A percentile compares a stretch with the other conserved stretches of the same genome.
phyloP scores from a whole-genome alignment of 129 eudicot genomes.

The Centrapalus pauciflorus region DNA sequence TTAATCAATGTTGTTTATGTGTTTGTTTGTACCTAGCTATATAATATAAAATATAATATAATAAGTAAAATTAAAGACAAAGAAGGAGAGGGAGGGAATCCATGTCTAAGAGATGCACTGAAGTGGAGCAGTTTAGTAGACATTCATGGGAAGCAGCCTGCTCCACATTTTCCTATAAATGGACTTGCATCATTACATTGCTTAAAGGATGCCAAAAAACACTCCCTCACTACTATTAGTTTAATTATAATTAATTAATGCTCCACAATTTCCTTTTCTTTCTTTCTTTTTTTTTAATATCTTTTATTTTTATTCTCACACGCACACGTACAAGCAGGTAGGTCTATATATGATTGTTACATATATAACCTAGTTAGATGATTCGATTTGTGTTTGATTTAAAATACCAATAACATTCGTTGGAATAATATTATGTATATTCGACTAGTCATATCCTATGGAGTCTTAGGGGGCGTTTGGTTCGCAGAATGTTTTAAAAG shows the following conservation, averaged over 20 bases:
- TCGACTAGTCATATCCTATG: too few relatives aligned
- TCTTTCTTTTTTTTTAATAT: too few relatives aligned
- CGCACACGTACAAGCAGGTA: too few relatives aligned
- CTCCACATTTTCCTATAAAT: constrained; percentile 27
- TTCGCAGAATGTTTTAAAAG: too few relatives aligned
- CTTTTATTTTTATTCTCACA: too few relatives aligned
- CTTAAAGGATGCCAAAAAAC: neutral
- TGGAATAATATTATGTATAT: neutral
- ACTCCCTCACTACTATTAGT: neutral
- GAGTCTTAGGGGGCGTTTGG: too few relatives aligned
- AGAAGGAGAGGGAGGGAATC: neutral
- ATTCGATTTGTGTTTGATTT: neutral
- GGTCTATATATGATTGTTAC: too few relatives aligned
- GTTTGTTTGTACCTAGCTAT: too few relatives aligned
- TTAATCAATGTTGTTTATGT: too few relatives aligned
- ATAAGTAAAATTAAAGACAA: neutral
- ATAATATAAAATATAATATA: too few relatives aligned
- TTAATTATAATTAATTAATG: neutral
- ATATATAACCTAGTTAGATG: too few relatives aligned
- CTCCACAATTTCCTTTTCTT: too few relatives aligned
- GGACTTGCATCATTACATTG: constrained; percentile 30
- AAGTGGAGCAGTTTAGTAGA: constrained; percentile 31
- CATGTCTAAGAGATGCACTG: constrained; percentile 15
- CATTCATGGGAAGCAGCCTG: constrained; percentile 41
- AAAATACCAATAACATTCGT: neutral